Evolutionary conservation across 2,329 filamentous ascomycete species (phyloP), one percentile per base, ranked within the genome.

Genomic region (Thyridium curvatum): DNA sequence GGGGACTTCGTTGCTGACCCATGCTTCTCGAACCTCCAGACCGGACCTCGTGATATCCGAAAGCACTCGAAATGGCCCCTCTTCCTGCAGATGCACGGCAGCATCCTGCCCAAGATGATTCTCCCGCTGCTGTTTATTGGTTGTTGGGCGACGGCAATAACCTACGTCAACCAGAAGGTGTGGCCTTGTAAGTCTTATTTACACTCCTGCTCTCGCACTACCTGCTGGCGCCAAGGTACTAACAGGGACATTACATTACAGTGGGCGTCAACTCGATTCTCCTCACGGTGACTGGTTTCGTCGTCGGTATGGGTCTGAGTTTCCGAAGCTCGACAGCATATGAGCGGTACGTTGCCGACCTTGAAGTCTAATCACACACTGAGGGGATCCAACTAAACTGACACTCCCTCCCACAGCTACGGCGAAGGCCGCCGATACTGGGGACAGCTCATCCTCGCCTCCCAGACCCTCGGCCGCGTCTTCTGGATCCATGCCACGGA

Each of bases 251-350:
- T n/a, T n/a, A 15, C 42, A 82, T 14, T 6, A 4, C 10, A 61
- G 56, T 63, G 34, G 72, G 71, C 34, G 78, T 89, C 46, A 72
- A 74, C 54, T 78, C 71, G n/a, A 71, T 87, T 32, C 69, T 91
- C n/a, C 71, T 91, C 33, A 90, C 85, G 1, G 79, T 91, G n/a
- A 77, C 86, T 18, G 86, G 86, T 80, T 90, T 91, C 62, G 83
- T 90, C 42, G 84, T 91, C 53, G 82, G 82, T 74, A 62, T 90
- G 54, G 76, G 83, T 12, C 68, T 91, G 45, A 87, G 82, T 15
- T 89, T 91, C 66, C 81, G 85, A 39, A 86, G 78, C 45, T 82
- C 82, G 1, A 86, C 84, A 4, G 85, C 85, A 8, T 91, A 91
- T 51, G 86, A 91, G 60, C 75, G 84, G 56, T 69, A 65, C 37